Evolutionary conservation across 257 asterid genomes (phyloP).

Genomic region (Nicotiana obtusifolia): DNA sequence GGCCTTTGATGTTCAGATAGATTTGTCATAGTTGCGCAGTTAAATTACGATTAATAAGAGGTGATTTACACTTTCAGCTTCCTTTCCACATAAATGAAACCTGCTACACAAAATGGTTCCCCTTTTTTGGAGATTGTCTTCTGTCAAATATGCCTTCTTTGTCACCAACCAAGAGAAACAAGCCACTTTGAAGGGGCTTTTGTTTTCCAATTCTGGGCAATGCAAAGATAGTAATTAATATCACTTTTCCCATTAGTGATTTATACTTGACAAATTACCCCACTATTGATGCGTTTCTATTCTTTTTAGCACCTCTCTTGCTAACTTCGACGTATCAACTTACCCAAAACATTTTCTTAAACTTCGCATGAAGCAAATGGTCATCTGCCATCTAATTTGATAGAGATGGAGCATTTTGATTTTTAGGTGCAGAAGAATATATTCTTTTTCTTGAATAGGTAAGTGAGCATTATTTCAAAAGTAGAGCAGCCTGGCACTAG

Average conservation of each 20-base stretch:
- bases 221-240: neutral
- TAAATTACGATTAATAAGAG: neutral
- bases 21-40: neutral
- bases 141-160: neutral
- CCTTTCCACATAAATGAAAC: neutral
- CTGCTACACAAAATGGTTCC: neutral
- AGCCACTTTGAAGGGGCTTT: neutral
- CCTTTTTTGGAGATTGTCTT: neutral
- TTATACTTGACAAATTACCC: neutral
- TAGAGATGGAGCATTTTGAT: neutral
- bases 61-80: neutral
- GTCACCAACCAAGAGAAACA: neutral
- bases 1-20: neutral
- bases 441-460: neutral
- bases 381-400: neutral
- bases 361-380: neutral
- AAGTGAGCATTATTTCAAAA: too few relatives aligned
- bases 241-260: neutral
- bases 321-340: neutral
- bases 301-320: neutral
- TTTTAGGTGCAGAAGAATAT: neutral
- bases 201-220: neutral
- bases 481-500: too few relatives aligned
- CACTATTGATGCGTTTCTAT: neutral
- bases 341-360: neutral